Base-by-base conservation (phyloP, 2,329 filamentous ascomycete genomes). In the Corinectria fuckeliana region DNA sequence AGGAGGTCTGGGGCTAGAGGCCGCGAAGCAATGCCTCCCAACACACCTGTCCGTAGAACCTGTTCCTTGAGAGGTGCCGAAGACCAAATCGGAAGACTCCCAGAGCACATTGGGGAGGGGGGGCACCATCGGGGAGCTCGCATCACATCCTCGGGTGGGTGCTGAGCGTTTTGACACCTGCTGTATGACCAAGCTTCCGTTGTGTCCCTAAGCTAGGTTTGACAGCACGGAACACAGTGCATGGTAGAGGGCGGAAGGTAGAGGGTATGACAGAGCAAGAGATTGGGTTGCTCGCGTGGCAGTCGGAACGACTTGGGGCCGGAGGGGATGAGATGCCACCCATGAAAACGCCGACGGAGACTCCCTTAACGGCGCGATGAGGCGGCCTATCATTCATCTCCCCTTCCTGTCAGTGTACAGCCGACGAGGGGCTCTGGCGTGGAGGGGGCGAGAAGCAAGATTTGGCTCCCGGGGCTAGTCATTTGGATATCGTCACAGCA, bases 121-220 rank as follows among this genome's bases (percentile, higher is more conserved):
- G 32, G 32, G 3, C n/a, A n/a, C 50, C 49, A 56, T 34, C 38
- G 50, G 58, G 52, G 53, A 50, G 48, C 21, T 50, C 36, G 62
- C 47, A 58, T 48, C 44, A 47, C 48, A 56, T 39, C 45, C 21
- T 30, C 34, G 58, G 53, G 36, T 47, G 49, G 50, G 16, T 56
- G 57, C 51, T 56, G 65, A 61, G 64, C 60, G 55, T 65, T 61
- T 63, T 69, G 66, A 48, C 58, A 70, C 61, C 68, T 62, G 60
- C 42, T 48, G 55, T 64, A 59, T 61, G 45, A 58, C 53, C 20
- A 38, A 56, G 38, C 38, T 61, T 57, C 25, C 45, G 36, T 42
- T 62, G 42, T 50, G 32, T 21, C 26, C 39, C 65, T 63, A n/a
- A 48, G 56, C 56, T 23, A 20, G 39, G 30, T 57, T 59, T 58